phyloP scores from a whole-genome alignment of 2,329 filamentous ascomycete genomes.

The Ceratocystis huliohia region DNA sequence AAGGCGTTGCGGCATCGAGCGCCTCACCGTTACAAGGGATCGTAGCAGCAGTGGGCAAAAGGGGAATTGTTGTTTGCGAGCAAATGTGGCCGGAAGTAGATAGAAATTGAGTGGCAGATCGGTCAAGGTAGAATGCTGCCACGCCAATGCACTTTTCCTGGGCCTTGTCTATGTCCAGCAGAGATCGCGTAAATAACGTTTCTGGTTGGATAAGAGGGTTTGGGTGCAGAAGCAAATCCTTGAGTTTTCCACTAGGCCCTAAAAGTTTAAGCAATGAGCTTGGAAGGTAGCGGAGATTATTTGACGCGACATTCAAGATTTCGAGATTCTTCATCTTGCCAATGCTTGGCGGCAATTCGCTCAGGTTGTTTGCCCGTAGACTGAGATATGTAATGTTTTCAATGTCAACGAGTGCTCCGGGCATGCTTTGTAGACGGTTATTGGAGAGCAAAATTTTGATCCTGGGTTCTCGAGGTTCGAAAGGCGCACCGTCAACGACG shows the following conservation, averaged over 20 bases:
- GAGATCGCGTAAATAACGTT: constrained; percentile 15
- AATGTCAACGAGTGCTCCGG: constrained; percentile 48
- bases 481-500: constrained; percentile 44
- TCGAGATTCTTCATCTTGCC: constrained; percentile 44
- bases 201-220: constrained; percentile 47
- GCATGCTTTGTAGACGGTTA: constrained; percentile 46
- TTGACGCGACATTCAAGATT: constrained; percentile 54
- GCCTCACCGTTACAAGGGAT: constrained; percentile 15
- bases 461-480: constrained; percentile 44
- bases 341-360: constrained; percentile 48
- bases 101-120: constrained; percentile 18
- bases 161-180: constrained; percentile 15
- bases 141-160: constrained; percentile 15
- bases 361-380: constrained; percentile 50
- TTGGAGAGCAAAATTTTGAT: constrained; percentile 49
- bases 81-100: constrained; percentile 12
- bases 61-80: constrained; percentile 5
- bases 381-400: constrained; percentile 51
- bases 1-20: constrained; percentile 15
- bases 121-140: constrained; percentile 20
- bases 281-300: constrained; percentile 47
- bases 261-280: constrained; percentile 49
- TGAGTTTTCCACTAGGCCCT: constrained; percentile 33
- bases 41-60: constrained; percentile 5
- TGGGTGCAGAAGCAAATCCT: constrained; percentile 43